phyloP scores from a whole-genome alignment of 176 grass and related monocot species.

The Eragrostis curvula region DNA sequence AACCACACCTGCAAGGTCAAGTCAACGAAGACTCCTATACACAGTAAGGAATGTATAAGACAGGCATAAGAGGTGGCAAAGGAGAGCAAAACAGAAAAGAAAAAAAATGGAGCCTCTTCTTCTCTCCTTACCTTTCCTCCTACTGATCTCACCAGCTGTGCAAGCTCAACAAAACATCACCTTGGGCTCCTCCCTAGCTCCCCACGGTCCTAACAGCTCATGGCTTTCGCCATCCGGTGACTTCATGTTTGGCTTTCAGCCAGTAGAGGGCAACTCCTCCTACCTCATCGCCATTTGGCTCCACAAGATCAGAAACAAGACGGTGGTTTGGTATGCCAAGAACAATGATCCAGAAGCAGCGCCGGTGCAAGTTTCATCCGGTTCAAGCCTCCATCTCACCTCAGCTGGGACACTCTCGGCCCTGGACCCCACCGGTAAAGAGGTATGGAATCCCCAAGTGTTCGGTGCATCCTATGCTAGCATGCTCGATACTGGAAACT shows the following conservation, averaged over 20 bases:
- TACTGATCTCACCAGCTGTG: not conserved
- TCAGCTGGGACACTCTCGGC: constrained; percentile 29
- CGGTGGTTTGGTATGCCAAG: constrained; percentile 51
- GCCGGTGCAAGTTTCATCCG: not conserved
- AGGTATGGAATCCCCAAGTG: constrained; percentile 29
- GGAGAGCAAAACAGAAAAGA: too few relatives aligned
- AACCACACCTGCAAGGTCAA: too few relatives aligned
- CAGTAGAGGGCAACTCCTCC: constrained; percentile 17
- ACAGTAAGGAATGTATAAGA: too few relatives aligned
- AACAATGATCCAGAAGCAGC: not conserved
- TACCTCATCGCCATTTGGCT: constrained; percentile 64
- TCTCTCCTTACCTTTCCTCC: constrained; percentile 2
- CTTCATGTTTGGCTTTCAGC: constrained; percentile 21
- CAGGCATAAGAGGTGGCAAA: too few relatives aligned
- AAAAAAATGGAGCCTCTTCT: too few relatives aligned
- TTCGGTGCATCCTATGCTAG: constrained; percentile 32
- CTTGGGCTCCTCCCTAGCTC: constrained; percentile 15
- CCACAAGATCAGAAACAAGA: constrained; percentile 45
- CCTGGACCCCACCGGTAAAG: constrained; percentile 4
- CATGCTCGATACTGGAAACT: constrained; percentile 62
- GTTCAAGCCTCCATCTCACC: constrained; percentile 40
- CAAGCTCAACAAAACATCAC: constrained; percentile 39
- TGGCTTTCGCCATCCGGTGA: constrained; percentile 29
- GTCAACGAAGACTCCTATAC: too few relatives aligned
- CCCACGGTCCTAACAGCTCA: constrained; percentile 20